Conservation (phyloP, 2,329 filamentous ascomycete species). For the Hymenoscyphus occultus region DNA sequence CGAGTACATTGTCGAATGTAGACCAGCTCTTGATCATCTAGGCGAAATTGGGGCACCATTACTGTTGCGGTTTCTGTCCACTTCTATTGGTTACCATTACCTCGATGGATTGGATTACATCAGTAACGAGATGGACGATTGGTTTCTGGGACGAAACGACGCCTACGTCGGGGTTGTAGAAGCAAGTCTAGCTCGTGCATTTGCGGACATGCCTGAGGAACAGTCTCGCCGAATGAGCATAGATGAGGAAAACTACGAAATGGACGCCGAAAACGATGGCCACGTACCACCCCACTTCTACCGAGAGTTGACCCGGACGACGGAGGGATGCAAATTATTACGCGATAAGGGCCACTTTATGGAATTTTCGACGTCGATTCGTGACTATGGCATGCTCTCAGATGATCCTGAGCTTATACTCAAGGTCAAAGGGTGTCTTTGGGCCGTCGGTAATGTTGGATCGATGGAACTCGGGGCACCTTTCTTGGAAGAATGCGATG, state of each 20-base stretch:
- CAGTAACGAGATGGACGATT: slow-evolving; percentile 99
- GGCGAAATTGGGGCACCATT: slow-evolving; percentile 95
- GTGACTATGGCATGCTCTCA: slow-evolving; percentile 79
- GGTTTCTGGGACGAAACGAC: slow-evolving; percentile 96
- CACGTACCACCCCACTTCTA: slow-evolving; percentile 95
- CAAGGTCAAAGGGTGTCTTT: slow-evolving; percentile 94
- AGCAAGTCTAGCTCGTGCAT: slow-evolving; percentile 86
- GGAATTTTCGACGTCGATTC: slow-evolving; percentile 86
- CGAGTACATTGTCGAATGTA: slow-evolving; percentile 95
- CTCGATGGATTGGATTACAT: slow-evolving; percentile 97
- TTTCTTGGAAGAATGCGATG: slow-evolving; percentile 86
- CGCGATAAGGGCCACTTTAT: slow-evolving; percentile 94
- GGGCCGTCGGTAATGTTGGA: slow-evolving; percentile 96
- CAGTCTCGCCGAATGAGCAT: slow-evolving; percentile 34
- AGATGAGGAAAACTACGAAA: slow-evolving; percentile 40
- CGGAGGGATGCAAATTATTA: slow-evolving; percentile 86
- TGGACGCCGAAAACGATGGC: slow-evolving; percentile 45
- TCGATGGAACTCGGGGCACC: slow-evolving; percentile 97
- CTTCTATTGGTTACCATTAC: slow-evolving; percentile 96
- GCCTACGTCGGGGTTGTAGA: slow-evolving; percentile 94
- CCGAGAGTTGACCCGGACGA: slow-evolving; percentile 85
- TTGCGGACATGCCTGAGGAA: slow-evolving; percentile 51
- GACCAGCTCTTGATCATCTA: slow-evolving; percentile 88
- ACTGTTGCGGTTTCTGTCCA: slow-evolving; percentile 87
- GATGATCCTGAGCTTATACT: slow-evolving; percentile 82